These are phyloP conservation scores for Westerdykella ornata DNA, from an alignment of 2,329 filamentous ascomycete genomes.

Conservation along the genomic window DNA sequence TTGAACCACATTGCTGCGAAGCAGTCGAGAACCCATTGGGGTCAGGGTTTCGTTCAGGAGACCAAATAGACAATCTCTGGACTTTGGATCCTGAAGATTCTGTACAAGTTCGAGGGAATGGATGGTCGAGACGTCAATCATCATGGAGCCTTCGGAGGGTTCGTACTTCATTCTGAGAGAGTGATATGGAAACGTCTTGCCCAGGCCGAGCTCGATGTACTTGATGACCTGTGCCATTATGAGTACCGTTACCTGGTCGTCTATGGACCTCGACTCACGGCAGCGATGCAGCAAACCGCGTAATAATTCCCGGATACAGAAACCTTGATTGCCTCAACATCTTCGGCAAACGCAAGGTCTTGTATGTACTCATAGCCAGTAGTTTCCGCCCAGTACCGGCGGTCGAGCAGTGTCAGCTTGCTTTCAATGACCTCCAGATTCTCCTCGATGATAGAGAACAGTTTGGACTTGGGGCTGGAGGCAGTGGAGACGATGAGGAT, in stretches of 20 bases:
- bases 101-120: slow-evolving; percentile 83
- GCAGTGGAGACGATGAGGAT: slow-evolving; percentile 71
- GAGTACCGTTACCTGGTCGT: slow-evolving; percentile 5
- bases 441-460: slow-evolving; percentile 67
- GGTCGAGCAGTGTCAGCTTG: slow-evolving; percentile 59
- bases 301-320: slow-evolving; percentile 79
- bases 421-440: slow-evolving; percentile 56
- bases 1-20: slow-evolving; percentile 81
- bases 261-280: slow-evolving; percentile 61
- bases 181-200: slow-evolving; percentile 64
- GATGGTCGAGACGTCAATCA: slow-evolving; percentile 87
- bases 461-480: slow-evolving; percentile 64
- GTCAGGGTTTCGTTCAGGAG: slow-evolving; percentile 79
- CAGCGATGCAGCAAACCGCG: slow-evolving; percentile 75
- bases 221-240: slow-evolving; percentile 59
- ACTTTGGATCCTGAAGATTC: slow-evolving; percentile 70
- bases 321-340: slow-evolving; percentile 73
- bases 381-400: slow-evolving; percentile 76
- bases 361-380: slow-evolving; percentile 71
- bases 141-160: slow-evolving; percentile 86
- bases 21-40: slow-evolving; percentile 77
- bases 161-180: slow-evolving; percentile 82
- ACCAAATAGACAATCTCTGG: slow-evolving; percentile 75
- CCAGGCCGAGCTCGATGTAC: slow-evolving; percentile 66
- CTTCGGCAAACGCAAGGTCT: slow-evolving; percentile 69